These are phyloP conservation scores for Rubia tinctorum DNA, from an alignment of 305 asterid species.

Conservation along the genomic window DNA sequence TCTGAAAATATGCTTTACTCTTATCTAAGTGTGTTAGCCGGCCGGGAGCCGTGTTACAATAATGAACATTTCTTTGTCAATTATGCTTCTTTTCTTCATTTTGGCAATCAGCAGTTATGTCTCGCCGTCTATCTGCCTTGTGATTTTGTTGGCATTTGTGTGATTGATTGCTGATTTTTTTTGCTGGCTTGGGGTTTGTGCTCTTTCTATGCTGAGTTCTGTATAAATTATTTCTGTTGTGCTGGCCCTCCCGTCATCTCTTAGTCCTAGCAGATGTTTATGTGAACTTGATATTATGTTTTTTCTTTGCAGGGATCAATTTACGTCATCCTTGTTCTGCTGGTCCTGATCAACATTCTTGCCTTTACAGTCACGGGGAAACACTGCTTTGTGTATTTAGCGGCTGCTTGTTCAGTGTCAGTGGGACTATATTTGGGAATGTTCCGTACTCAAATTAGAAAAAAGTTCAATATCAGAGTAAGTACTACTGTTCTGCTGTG, in stretches of 20 bases:
- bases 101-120: not conserved
- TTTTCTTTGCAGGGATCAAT: slow-evolving; percentile 63
- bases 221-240: slow-evolving; percentile 29
- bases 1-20: not conserved
- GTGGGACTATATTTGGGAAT: slow-evolving; percentile 65
- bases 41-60: slow-evolving; percentile 5
- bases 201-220: slow-evolving; percentile 58
- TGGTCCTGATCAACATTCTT: slow-evolving; percentile 48
- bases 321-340: slow-evolving; percentile 39
- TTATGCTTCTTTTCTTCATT: not conserved
- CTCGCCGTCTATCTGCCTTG: not conserved
- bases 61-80: not conserved
- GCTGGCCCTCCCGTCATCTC: slow-evolving; percentile 29
- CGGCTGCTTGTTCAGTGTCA: slow-evolving; percentile 46
- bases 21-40: not conserved
- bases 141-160: not conserved
- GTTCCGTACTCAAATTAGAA: slow-evolving; percentile 64
- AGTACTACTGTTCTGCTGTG: slow-evolving; percentile 10
- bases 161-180: not conserved
- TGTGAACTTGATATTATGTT: not conserved
- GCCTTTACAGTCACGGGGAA: slow-evolving; percentile 54
- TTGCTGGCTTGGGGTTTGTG: not conserved
- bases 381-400: slow-evolving; percentile 57
- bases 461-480: slow-evolving; percentile 83
- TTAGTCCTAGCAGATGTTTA: not conserved